A percentile compares a stretch with the other conserved stretches of the same genome.
Evolutionary conservation across 208 protist genomes (phyloP).

Genomic region (Balamuthia mandrillaris): DNA sequence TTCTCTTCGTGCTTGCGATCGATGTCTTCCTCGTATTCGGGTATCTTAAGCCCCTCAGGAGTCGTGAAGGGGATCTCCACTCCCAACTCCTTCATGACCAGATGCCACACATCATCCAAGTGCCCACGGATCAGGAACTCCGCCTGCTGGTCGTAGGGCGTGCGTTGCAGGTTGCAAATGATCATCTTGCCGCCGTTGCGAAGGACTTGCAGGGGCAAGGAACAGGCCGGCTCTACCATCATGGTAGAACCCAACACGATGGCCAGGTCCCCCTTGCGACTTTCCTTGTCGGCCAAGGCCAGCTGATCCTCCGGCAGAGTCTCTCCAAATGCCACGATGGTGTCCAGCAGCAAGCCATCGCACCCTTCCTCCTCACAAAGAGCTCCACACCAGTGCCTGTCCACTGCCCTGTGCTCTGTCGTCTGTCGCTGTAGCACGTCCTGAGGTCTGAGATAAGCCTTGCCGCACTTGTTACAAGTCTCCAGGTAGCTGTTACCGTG

Average conservation of each 20-base stretch:
- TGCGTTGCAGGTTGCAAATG: constrained; percentile 50
- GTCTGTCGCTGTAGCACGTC: no score
- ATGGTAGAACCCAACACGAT: constrained; percentile 10
- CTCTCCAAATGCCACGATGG: constrained; percentile 46
- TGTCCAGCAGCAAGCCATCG: no score
- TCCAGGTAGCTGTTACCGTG: constrained; percentile 47
- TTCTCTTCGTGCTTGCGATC: no score
- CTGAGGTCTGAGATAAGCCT: neutral
- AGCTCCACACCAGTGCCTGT: no score
- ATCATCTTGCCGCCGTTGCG: constrained; percentile 32
- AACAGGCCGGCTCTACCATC: constrained; percentile 23
- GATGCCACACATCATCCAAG: neutral
- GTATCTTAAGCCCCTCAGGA: no score
- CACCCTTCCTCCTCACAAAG: no score
- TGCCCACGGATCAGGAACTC: neutral
- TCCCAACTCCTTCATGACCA: neutral
- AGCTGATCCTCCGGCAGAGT: neutral
- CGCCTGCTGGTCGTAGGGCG: constrained; percentile 8
- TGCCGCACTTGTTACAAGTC: constrained; percentile 11
- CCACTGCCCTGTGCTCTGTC: no score
- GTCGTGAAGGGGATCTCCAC: neutral
- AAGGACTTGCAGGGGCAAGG: no score
- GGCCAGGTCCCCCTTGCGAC: neutral
- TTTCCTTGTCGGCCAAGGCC: neutral
- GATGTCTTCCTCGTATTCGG: no score